Conservation (phyloP, 352 stramenopile species). For the Pythium folliculosum region DNA sequence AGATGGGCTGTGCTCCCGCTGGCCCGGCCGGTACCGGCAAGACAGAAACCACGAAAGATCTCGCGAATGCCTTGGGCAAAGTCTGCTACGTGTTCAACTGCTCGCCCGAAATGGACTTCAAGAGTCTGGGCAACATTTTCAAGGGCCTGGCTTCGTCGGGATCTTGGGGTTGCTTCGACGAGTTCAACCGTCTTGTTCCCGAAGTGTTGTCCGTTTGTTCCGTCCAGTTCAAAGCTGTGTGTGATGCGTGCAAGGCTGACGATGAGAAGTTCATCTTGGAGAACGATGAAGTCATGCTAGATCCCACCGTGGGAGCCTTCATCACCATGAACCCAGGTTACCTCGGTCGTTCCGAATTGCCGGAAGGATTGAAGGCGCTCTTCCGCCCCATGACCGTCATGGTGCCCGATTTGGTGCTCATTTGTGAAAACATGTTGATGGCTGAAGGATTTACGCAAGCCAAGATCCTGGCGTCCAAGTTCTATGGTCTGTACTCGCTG, state of each 20-base stretch:
- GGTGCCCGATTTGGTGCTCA: slow-evolving; percentile 95
- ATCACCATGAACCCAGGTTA: slow-evolving; percentile 99
- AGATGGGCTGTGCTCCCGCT: slow-evolving; percentile 82
- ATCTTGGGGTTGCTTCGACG: slow-evolving; percentile 96
- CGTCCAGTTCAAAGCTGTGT: slow-evolving; percentile 96
- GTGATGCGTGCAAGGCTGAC: slow-evolving; percentile 94
- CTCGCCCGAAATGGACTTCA: slow-evolving; percentile 96
- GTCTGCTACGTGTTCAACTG: slow-evolving; percentile 97
- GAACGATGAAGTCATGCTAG: slow-evolving; percentile 91
- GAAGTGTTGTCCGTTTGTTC: slow-evolving; percentile 94
- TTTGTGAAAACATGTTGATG: slow-evolving; percentile 98
- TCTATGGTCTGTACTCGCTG: slow-evolving; percentile 95
- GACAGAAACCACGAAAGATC: slow-evolving; percentile 96
- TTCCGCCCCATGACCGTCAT: slow-evolving; percentile 97
- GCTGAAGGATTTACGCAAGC: slow-evolving; percentile 94
- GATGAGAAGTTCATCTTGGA: slow-evolving; percentile 94
- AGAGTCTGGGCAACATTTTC: slow-evolving; percentile 97
- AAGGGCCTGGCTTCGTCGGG: slow-evolving; percentile 94
- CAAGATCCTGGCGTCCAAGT: slow-evolving; percentile 95
- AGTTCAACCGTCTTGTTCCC: slow-evolving; percentile 95
- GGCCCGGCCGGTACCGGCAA: slow-evolving; percentile 92
- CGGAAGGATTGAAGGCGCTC: slow-evolving; percentile 94
- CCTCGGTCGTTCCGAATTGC: slow-evolving; percentile 92
- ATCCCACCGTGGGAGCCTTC: slow-evolving; percentile 93
- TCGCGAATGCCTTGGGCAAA: slow-evolving; percentile 93